Evolutionary conservation across 2,329 filamentous ascomycete species (phyloP), one percentile per base, ranked within the genome.

Genomic region (Fusarium marasasianum): DNA sequence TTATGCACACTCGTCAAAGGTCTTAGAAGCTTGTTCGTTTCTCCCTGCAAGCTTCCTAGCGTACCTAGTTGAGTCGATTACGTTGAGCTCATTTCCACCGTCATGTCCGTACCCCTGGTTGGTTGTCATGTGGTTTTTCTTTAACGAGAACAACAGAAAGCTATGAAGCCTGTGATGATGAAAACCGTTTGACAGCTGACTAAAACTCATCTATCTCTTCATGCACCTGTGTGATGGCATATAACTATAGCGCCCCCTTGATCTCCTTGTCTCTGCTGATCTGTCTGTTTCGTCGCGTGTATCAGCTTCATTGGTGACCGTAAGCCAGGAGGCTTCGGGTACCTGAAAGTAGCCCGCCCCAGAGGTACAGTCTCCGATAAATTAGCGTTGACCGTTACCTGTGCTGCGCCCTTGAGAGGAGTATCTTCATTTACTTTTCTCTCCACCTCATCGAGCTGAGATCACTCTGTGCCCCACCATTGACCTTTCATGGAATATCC

Each of bases 81-180:
- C 31, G 37, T 53, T 41, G 65, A 59, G 64, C 60, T 78, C 76
- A 78, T 78, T 77, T 78, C 76, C 76, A 78, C 75, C 69, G 66
- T 76, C 76, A 74, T 71, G 47, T 48, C 67, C 56, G 58, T 56
- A 43, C 47, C 56, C 38, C 41, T 48, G 59, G 22, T 45, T 50
- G 26, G 44, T 47, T 51, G 50, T 69, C 56, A 69, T 68, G 56
- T 69, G 56, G 64, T 50, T 54, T 55, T 24, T 44, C 48, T 43
- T 64, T 48, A 38, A 48, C 47, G 50, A 33, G 53, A 63, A 48
- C 29, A 33, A 65, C 35, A 45, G 40, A 22, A 31, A 11, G 26
- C 24, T 47, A 18, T n/a, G 17, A 35, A 35, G 33, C 33, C 33
- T 35, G 35, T 37, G 35, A 62, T 65, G 29, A 31, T 47, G 26